phyloP scores from a whole-genome alignment of 1,284 basidiomycete species.

The Irpex lacteus region DNA sequence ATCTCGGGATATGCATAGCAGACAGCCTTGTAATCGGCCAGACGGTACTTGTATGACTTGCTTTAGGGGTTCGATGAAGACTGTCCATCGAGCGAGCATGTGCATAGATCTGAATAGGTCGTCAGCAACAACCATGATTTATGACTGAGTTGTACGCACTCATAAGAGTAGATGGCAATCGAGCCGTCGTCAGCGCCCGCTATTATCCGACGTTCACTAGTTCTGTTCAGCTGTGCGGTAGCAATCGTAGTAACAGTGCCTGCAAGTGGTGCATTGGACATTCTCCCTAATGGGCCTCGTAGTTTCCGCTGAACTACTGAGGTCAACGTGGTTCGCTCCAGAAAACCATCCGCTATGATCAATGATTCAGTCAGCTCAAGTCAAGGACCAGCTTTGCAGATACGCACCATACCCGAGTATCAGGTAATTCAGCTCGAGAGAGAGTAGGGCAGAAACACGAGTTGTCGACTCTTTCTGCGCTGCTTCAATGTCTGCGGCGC shows the following conservation, averaged over 20 bases:
- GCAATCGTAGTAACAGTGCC: slow-evolving; percentile 52
- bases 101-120: slow-evolving; percentile 49
- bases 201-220: slow-evolving; percentile 56
- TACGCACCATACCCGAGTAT: slow-evolving; percentile 61
- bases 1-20: slow-evolving; percentile 73
- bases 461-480: slow-evolving; percentile 5
- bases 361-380: no score
- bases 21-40: slow-evolving; percentile 65
- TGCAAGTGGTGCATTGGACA: slow-evolving; percentile 44
- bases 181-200: slow-evolving; percentile 77
- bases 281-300: slow-evolving; percentile 28
- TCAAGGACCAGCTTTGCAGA: no score
- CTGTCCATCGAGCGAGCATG: slow-evolving; percentile 63
- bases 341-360: slow-evolving; percentile 54
- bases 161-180: slow-evolving; percentile 65
- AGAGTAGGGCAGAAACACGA: slow-evolving; percentile 47
- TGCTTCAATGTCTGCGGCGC: slow-evolving; percentile 5
- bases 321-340: slow-evolving; percentile 42
- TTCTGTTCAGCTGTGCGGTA: slow-evolving; percentile 50
- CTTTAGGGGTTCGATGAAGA: slow-evolving; percentile 65
- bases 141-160: slow-evolving; percentile 36
- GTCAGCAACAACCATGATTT: neutral
- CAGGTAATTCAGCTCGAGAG: slow-evolving; percentile 53
- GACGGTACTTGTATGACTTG: slow-evolving; percentile 56
- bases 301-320: slow-evolving; percentile 25